A percentile compares a stretch with the other conserved stretches of the same genome.
phyloP scores from a whole-genome alignment of 1,139 yeast genomes.

The Magnusiomyces sp. region DNA sequence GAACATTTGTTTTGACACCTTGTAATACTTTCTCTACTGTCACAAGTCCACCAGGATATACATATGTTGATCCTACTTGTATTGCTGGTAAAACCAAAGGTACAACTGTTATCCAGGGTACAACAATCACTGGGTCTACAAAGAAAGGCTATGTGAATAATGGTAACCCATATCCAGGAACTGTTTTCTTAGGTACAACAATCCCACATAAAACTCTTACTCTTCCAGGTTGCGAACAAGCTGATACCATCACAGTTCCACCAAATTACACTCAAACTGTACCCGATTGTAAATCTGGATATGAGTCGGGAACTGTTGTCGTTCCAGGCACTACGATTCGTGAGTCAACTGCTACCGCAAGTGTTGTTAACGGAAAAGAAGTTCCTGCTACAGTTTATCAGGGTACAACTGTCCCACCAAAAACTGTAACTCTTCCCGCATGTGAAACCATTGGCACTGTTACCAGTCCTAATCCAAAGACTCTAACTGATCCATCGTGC shows the following conservation, averaged over 20 bases:
- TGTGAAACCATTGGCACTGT: constrained; percentile 1
- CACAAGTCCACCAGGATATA: constrained; percentile 5
- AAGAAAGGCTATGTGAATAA: background rate
- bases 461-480: constrained; percentile 1
- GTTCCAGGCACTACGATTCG: constrained; percentile 4
- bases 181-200: background rate
- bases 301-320: constrained; percentile 6
- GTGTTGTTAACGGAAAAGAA: constrained; percentile 1
- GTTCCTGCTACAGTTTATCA: constrained; percentile 3
- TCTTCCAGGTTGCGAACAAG: background rate
- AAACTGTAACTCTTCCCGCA: constrained; percentile 4
- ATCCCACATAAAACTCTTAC: background rate
- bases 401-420: background rate
- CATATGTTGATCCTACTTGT: constrained; percentile 1
- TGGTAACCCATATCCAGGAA: background rate
- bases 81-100: background rate
- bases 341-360: constrained; percentile 2
- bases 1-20: constrained; percentile 4
- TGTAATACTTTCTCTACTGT: constrained; percentile 7
- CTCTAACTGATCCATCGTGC: background rate
- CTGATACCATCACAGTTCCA: background rate
- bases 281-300: constrained; percentile 1
- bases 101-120: background rate
- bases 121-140: constrained; percentile 1
- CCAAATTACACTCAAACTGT: background rate